phyloP scores from a whole-genome alignment of 1,284 basidiomycete species.

The Athelia psychrophila region DNA sequence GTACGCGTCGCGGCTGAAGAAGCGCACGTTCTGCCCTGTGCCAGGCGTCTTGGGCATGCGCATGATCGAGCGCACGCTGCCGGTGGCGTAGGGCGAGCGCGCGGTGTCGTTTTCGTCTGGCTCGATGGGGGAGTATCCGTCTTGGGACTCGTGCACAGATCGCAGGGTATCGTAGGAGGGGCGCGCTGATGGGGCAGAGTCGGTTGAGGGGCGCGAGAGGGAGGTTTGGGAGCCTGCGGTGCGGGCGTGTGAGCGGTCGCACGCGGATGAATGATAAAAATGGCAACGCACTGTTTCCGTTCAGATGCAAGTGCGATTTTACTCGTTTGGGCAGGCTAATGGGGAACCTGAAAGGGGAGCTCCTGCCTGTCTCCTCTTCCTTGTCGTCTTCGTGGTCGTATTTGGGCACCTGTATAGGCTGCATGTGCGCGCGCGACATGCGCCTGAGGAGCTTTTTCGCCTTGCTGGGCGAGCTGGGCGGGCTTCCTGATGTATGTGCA shows the following conservation, averaged over 20 bases:
- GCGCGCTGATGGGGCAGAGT: conserved; percentile 22
- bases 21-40: conserved; percentile 70
- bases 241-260: background rate
- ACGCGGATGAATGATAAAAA: conserved; percentile 6
- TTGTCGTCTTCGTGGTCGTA: conserved; percentile 15
- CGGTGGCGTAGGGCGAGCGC: conserved; percentile 9
- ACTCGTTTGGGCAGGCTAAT: conserved; percentile 51
- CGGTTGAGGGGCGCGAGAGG: conserved; percentile 33
- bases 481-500: no score
- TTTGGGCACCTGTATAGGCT: conserved; percentile 6
- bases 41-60: conserved; percentile 69
- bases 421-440: conserved; percentile 21
- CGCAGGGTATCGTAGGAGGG: conserved; percentile 19
- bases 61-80: conserved; percentile 66
- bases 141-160: conserved; percentile 18
- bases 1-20: conserved; percentile 67
- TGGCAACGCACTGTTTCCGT: conserved; percentile 33
- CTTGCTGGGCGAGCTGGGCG: conserved; percentile 31
- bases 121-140: conserved; percentile 18
- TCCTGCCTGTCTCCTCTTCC: no score
- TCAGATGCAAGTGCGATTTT: conserved; percentile 44
- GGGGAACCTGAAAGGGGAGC: conserved; percentile 35
- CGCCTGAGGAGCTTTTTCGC: conserved; percentile 35
- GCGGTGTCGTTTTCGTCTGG: background rate
- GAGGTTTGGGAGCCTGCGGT: conserved; percentile 45